Evolutionary conservation across 129 eudicot genomes (phyloP).

Genomic region (Flaveria robusta): DNA sequence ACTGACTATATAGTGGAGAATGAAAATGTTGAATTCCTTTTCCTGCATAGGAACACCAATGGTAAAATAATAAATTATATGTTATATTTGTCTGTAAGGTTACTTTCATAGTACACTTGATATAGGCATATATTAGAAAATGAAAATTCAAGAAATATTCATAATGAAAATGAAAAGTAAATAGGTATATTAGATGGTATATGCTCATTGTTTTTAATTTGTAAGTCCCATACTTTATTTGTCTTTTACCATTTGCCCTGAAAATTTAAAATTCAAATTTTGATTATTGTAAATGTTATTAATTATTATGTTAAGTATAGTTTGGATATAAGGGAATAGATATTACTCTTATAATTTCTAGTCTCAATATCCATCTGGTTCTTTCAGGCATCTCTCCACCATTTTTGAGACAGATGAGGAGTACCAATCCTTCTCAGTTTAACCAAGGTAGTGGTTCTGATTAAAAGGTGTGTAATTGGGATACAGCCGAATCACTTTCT

Average conservation of each 20-base stretch:
- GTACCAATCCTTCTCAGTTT: constrained; percentile 41
- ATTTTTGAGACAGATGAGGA: constrained; percentile 42
- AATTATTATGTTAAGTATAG: background rate
- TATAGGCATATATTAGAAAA: no score
- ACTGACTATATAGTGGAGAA: constrained; percentile 1
- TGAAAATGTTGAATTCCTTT: background rate
- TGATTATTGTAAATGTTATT: background rate
- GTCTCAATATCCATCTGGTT: constrained; percentile 6
- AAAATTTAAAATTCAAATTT: background rate
- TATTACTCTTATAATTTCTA: background rate
- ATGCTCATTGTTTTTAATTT: background rate
- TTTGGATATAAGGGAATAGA: background rate
- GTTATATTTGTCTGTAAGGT: background rate
- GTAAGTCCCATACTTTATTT: background rate
- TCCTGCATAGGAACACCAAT: constrained; percentile 8
- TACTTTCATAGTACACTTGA: background rate
- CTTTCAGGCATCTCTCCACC: constrained; percentile 43
- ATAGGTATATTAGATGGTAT: background rate
- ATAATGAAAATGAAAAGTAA: background rate
- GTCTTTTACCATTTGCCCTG: background rate
- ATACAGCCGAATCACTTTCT: constrained; percentile 25
- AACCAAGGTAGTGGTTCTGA: constrained; percentile 47
- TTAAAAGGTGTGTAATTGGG: constrained; percentile 28
- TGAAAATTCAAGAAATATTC: background rate
- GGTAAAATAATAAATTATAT: background rate